A percentile compares a stretch with the other conserved stretches of the same genome.
These are phyloP conservation scores for Leishmania arabica DNA, from an alignment of 208 protist species.

Conservation along the genomic window DNA sequence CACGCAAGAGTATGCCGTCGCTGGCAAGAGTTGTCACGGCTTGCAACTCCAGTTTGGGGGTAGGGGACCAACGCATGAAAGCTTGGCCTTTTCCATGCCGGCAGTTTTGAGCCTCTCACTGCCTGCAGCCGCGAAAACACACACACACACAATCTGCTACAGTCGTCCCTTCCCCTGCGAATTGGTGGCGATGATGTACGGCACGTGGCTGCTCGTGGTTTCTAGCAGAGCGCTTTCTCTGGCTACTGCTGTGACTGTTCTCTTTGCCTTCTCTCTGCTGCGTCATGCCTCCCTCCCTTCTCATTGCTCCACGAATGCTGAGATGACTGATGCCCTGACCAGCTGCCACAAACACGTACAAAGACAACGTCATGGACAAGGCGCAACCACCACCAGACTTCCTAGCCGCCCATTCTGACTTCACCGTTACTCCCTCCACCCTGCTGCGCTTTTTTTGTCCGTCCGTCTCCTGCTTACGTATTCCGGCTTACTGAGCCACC, in stretches of 20 bases:
- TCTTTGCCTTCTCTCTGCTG: background rate
- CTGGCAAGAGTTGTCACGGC: background rate
- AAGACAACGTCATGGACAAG: background rate
- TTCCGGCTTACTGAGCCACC: background rate
- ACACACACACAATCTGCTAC: too few species aligned
- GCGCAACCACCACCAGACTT: background rate
- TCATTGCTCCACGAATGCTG: background rate
- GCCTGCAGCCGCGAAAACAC: too few species aligned
- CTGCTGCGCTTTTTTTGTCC: background rate
- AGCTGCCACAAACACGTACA: background rate
- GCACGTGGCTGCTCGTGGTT: background rate
- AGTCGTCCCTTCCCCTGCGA: background rate
- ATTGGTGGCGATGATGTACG: background rate
- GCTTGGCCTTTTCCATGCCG: background rate
- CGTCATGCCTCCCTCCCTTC: background rate
- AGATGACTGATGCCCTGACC: background rate
- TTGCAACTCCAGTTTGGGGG: background rate
- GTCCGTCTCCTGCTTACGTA: too few species aligned
- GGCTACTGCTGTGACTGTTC: background rate
- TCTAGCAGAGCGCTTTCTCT: background rate
- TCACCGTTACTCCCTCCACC: background rate
- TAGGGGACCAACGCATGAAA: background rate
- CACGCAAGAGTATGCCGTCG: background rate
- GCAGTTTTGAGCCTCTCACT: background rate
- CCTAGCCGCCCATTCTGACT: background rate